These are phyloP conservation scores for Myxozyma monticola DNA, from an alignment of 805 yeast species.

Conservation along the genomic window DNA sequence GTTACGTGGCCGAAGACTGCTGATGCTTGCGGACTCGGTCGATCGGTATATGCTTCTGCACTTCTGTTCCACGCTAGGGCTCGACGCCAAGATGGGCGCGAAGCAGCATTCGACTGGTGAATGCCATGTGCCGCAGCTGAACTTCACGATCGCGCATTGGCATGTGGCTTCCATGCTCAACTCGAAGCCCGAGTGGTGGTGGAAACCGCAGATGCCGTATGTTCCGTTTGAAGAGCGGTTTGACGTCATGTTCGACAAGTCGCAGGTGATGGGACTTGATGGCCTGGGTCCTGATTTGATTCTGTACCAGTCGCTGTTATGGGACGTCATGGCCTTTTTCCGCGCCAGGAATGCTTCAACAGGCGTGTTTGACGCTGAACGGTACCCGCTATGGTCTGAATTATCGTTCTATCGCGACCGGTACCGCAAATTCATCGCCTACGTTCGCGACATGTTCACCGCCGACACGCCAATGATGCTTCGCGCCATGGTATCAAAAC, in stretches of 20 bases:
- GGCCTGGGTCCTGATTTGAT: constrained; percentile 17
- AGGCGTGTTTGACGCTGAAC: not conserved
- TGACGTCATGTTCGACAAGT: constrained; percentile 4
- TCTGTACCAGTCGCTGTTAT: constrained; percentile 13
- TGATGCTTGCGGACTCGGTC: constrained; percentile 21
- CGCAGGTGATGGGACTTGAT: constrained; percentile 10
- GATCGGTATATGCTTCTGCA: constrained; percentile 10
- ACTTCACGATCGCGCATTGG: constrained; percentile 28
- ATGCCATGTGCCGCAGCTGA: constrained; percentile 15
- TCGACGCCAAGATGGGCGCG: not conserved
- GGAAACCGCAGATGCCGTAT: constrained; percentile 16
- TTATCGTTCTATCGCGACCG: constrained; percentile 6
- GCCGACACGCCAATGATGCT: constrained; percentile 17
- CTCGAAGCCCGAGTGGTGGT: constrained; percentile 27
- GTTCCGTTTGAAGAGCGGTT: constrained; percentile 27
- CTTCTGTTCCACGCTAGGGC: constrained; percentile 7
- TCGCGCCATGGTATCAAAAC: constrained; percentile 4
- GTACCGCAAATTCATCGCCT: constrained; percentile 1
- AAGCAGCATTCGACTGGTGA: constrained; percentile 13
- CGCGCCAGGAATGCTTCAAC: not conserved
- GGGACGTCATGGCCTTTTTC: constrained; percentile 5
- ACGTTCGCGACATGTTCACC: constrained; percentile 3
- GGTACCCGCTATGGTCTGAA: constrained; percentile 8
- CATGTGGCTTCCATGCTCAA: constrained; percentile 23
- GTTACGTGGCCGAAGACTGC: constrained; percentile 11